A percentile compares a stretch with the other conserved stretches of the same genome.
Evolutionary conservation across 139 green algal species (phyloP).

Genomic region (Coelastrella sp.): DNA sequence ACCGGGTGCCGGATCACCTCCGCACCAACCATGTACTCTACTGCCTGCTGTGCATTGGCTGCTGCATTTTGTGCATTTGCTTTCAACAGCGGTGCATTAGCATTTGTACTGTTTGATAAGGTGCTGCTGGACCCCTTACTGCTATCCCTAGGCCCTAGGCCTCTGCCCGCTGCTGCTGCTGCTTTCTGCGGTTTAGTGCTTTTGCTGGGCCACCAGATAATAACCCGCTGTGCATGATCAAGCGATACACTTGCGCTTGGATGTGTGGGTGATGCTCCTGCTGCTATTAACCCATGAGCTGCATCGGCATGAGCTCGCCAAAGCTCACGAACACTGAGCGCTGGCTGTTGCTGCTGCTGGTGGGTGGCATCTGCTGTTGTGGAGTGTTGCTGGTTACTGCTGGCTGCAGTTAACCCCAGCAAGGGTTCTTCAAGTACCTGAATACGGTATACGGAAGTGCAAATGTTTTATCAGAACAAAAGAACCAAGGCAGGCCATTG

Average conservation of each 20-base stretch:
- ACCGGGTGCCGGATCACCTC: constrained; percentile 67
- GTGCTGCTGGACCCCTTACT: too few species aligned
- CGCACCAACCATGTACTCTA: constrained; percentile 45
- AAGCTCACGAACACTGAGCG: constrained; percentile 30
- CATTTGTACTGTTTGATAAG: neutral
- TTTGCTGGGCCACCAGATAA: constrained; percentile 66
- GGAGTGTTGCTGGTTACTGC: neutral
- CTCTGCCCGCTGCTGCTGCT: neutral
- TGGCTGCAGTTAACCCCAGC: neutral
- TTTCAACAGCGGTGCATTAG: too few species aligned
- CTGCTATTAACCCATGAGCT: constrained; percentile 58
- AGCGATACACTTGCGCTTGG: constrained; percentile 63
- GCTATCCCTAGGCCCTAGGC: too few species aligned
- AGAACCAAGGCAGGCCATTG: too few species aligned
- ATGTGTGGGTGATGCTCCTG: constrained; percentile 49
- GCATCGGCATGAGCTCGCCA: constrained; percentile 54
- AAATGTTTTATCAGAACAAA: too few species aligned
- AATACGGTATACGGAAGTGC: too few species aligned
- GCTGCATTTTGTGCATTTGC: too few species aligned
- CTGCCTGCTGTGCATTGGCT: neutral
- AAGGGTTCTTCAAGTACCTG: too few species aligned
- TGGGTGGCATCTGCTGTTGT: neutral
- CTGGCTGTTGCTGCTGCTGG: constrained; percentile 15
- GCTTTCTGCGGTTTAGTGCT: neutral
- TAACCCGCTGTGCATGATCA: constrained; percentile 47